These are phyloP conservation scores for Hanseniaspora singularis DNA, from an alignment of 805 yeast species.

Conservation along the genomic window DNA sequence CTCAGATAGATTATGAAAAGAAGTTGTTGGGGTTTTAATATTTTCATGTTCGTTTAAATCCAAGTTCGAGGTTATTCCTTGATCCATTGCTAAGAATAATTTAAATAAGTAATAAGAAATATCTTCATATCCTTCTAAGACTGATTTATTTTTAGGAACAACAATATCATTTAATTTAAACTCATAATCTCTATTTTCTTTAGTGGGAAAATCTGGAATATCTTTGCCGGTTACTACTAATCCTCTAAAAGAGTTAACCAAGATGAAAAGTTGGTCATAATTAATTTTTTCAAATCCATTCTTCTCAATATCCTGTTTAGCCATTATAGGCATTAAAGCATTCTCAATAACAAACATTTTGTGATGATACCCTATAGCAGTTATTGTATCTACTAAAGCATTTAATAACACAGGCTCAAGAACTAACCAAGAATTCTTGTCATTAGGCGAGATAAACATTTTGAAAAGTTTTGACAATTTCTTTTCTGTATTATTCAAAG, in stretches of 20 bases:
- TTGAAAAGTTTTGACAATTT: conserved; percentile 56
- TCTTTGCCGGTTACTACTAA: conserved; percentile 50
- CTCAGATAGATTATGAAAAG: conserved; percentile 28
- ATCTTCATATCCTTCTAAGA: conserved; percentile 50
- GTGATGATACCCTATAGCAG: conserved; percentile 68
- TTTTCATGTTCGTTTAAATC: conserved; percentile 31
- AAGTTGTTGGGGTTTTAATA: conserved; percentile 28
- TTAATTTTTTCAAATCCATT: conserved; percentile 46
- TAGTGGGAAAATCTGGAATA: conserved; percentile 64
- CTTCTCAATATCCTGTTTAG: conserved; percentile 22
- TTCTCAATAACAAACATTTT: conserved; percentile 71
- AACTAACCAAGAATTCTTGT: conserved; percentile 66
- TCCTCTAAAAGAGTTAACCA: conserved; percentile 59
- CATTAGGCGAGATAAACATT: conserved; percentile 41
- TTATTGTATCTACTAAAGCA: conserved; percentile 59
- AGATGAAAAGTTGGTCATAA: conserved; percentile 61
- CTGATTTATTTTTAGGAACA: conserved; percentile 25
- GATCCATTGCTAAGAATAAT: conserved; percentile 49
- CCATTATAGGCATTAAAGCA: conserved; percentile 55
- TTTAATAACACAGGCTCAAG: conserved; percentile 50
- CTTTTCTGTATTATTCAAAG: conserved; percentile 75
- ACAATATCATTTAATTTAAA: conserved; percentile 28
- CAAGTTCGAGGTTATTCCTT: conserved; percentile 40
- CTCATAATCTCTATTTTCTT: conserved; percentile 26
- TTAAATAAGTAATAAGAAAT: conserved; percentile 47